These are phyloP conservation scores for Colletotrichum godetiae DNA, from an alignment of 2,329 filamentous ascomycete genomes.

Conservation along the genomic window DNA sequence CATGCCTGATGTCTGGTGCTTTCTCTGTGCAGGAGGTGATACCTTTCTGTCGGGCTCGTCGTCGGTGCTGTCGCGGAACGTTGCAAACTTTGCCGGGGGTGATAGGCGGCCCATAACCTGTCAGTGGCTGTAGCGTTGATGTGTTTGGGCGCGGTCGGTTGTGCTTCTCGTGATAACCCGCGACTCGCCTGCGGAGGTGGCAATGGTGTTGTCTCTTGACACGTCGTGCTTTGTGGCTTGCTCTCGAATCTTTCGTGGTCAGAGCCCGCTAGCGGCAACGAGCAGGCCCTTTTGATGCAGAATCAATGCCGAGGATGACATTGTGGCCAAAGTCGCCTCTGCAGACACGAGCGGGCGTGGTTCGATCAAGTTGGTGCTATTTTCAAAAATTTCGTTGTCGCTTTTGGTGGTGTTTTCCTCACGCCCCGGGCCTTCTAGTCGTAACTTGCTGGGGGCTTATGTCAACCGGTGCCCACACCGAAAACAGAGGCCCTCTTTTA, in stretches of 20 bases:
- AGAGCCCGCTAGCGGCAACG: slow-evolving; percentile 3
- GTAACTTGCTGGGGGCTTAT: no score
- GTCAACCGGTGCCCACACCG: no score
- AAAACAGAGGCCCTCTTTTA: no score
- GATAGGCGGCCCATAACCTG: neutral
- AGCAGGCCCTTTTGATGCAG: neutral
- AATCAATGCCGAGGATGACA: slow-evolving; percentile 10
- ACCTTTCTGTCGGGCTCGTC: neutral
- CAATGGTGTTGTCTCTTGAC: neutral
- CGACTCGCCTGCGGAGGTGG: neutral
- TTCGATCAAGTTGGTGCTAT: slow-evolving; percentile 14
- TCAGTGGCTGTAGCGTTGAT: neutral
- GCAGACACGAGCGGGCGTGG: slow-evolving; percentile 9
- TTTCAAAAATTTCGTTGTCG: slow-evolving; percentile 11
- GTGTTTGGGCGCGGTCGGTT: slow-evolving; percentile 4
- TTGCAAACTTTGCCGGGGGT: slow-evolving; percentile 8
- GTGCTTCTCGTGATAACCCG: neutral
- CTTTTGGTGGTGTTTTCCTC: neutral
- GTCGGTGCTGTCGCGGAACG: neutral
- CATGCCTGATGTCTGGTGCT: slow-evolving; percentile 5
- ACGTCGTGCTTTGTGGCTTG: slow-evolving; percentile 1
- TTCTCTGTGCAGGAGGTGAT: slow-evolving; percentile 2
- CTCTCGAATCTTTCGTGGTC: slow-evolving; percentile 6
- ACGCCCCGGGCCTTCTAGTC: no score
- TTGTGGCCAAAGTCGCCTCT: neutral